Base-by-base conservation (phyloP, 768 basidiomycete genomes). In the Rhizopogon salebrosus region DNA sequence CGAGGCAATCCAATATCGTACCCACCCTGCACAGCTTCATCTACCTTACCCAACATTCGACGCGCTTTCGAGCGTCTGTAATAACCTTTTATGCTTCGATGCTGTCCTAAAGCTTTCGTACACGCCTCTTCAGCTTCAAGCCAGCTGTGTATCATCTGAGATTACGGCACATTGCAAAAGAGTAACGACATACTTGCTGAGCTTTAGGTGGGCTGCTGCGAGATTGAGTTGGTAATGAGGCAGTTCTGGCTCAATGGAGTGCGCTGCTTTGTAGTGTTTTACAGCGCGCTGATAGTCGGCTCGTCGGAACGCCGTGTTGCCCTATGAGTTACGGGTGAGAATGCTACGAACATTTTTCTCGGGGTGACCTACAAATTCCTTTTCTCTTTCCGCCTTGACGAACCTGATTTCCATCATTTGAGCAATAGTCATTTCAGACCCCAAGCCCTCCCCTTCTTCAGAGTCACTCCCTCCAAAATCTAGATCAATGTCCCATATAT, bases 321-420 rank as follows among this genome's bases (percentile, higher is more conserved):
- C 87, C 86, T 88, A 54, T 55, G 53, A 39, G 8, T 36, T 31
- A 18, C n/a, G 53, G 51, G 39, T 57, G 54, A 29, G 27, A 61
- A 29, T 6, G 26, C 52, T 34, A 41, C 10, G 9, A 4, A 16
- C 48, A 13, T 23, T 9, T 18, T 34, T 46, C n/a, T 24, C 39
- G 8, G 9, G 31, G 6, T 49, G 18, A 63, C 71, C 48, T 57
- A 87, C 86, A 68, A 77, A 67, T 64, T 89, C 86, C 58, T 89
- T 89, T 60, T 85, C 83, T 48, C 74, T 72, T 62, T 89, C 87
- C 0, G 87, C 87, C 49, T 77, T 75, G 54, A 88, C 69, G 63
- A 80, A 89, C 41, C 87, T 73, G 74, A 81, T 84, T 62, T 88
- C 85, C 80, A 88, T 85, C 57, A 86, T 74, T 66, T 89, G 84